Evolutionary conservation across 1,284 basidiomycete genomes (phyloP).

Genomic region (Ustilago sp.): DNA sequence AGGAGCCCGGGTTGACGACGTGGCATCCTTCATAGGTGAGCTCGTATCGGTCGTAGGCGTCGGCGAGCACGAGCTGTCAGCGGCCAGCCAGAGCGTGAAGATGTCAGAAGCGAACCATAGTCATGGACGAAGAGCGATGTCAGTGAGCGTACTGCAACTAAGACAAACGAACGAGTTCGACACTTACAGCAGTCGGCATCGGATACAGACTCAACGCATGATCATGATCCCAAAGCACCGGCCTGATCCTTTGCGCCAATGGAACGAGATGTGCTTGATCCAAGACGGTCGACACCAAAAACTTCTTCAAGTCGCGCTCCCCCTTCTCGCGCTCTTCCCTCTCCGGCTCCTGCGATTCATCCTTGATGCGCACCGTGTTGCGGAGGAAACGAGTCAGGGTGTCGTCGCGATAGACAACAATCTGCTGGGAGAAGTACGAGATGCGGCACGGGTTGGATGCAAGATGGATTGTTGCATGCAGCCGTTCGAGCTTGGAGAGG

Average conservation of each 20-base stretch:
- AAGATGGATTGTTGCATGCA: conserved; percentile 72
- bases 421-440: conserved; percentile 94
- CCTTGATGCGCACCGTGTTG: conserved; percentile 73
- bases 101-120: neutral
- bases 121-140: no score
- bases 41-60: conserved; percentile 95
- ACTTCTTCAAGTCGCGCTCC: conserved; percentile 45
- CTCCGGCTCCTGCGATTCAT: conserved; percentile 50
- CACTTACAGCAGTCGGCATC: conserved; percentile 85
- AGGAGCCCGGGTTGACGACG: conserved; percentile 92
- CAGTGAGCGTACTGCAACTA: no score
- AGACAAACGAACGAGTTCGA: no score
- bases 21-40: conserved; percentile 98
- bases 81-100: conserved; percentile 5
- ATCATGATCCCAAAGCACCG: conserved; percentile 90
- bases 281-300: conserved; percentile 67
- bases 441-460: conserved; percentile 93
- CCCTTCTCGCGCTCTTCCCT: conserved; percentile 58
- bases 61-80: conserved; percentile 87
- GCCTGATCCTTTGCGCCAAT: conserved; percentile 80
- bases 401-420: conserved; percentile 93
- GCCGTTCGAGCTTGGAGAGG: conserved; percentile 29
- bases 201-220: conserved; percentile 93
- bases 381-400: conserved; percentile 92
- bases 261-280: conserved; percentile 79